These are phyloP conservation scores for Casaregolazyma lundiana DNA, from an alignment of 1,139 yeast genomes.

Conservation along the genomic window DNA sequence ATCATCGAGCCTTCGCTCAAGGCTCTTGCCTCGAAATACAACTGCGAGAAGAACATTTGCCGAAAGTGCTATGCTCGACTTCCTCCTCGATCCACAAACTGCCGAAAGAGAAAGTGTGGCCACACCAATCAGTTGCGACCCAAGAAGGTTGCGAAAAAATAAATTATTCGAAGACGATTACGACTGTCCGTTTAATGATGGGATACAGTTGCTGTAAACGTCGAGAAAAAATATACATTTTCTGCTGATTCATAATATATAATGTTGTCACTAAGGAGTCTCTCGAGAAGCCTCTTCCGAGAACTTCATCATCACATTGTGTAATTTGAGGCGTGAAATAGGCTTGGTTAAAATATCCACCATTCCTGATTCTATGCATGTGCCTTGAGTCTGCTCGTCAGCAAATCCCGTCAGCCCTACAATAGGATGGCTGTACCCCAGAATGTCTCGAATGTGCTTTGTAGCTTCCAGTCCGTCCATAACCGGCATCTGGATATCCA, in stretches of 20 bases:
- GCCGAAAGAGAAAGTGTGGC: conserved; percentile 99
- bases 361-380: conserved; percentile 85
- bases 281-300: conserved; percentile 19
- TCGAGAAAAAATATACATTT: conserved; percentile 1
- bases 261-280: neutral
- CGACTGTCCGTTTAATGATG: neutral
- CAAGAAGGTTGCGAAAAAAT: conserved; percentile 90
- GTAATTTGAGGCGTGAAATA: conserved; percentile 62
- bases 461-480: conserved; percentile 87
- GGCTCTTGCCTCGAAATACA: conserved; percentile 98
- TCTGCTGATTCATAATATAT: neutral
- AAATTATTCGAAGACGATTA: neutral
- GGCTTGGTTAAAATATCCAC: conserved; percentile 86
- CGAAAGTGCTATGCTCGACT: conserved; percentile 99
- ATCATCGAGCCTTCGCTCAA: conserved; percentile 99
- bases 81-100: conserved; percentile 99
- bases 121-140: conserved; percentile 99
- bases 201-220: neutral
- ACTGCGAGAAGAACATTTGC: conserved; percentile 99
- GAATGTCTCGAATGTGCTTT: conserved; percentile 58
- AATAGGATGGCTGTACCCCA: conserved; percentile 67
- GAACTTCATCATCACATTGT: conserved; percentile 41
- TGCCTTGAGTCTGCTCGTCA: conserved; percentile 74
- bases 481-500: conserved; percentile 98
- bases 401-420: conserved; percentile 95